A percentile compares a stretch with the other conserved stretches of the same genome.
These are phyloP conservation scores for Tympanopsis confertula DNA, from an alignment of 2,329 filamentous ascomycete genomes.

Conservation along the genomic window DNA sequence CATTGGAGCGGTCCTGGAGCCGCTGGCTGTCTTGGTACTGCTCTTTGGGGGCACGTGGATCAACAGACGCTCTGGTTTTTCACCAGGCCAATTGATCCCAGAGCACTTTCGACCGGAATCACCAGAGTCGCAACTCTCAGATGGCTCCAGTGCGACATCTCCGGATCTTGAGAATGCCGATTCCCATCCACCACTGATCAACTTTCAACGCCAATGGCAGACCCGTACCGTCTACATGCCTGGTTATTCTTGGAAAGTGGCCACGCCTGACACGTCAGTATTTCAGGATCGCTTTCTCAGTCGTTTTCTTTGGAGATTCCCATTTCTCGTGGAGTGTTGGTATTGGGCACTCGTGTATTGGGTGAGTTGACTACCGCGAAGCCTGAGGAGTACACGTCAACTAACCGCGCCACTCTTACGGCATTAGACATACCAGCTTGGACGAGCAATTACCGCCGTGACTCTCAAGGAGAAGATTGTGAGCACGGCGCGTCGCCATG, in stretches of 20 bases:
- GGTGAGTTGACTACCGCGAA: constrained; percentile 33
- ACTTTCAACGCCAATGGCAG: too few species aligned
- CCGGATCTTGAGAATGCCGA: constrained; percentile 1
- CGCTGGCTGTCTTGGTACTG: constrained; percentile 45
- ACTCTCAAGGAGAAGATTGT: constrained; percentile 59
- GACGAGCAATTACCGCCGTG: constrained; percentile 59
- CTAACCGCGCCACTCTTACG: constrained; percentile 1
- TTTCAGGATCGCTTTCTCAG: constrained; percentile 50
- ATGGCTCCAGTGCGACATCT: constrained; percentile 6
- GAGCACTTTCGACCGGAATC: constrained; percentile 9
- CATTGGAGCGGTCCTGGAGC: constrained; percentile 44
- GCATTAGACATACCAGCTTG: constrained; percentile 59
- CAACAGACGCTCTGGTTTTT: constrained; percentile 34
- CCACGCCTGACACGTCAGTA: constrained; percentile 47
- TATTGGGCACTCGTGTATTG: constrained; percentile 71
- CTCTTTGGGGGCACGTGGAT: constrained; percentile 51
- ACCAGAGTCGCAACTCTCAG: constrained; percentile 16
- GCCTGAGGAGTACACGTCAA: background rate
- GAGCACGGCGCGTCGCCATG: constrained; percentile 55
- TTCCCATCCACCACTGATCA: constrained; percentile 9
- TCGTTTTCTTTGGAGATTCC: constrained; percentile 52
- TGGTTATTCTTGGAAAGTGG: too few species aligned
- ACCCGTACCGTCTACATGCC: too few species aligned
- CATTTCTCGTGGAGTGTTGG: constrained; percentile 65
- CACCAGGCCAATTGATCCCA: constrained; percentile 5